Conservation (phyloP, 129 eudicot species). For the Artemisia tridentata region DNA sequence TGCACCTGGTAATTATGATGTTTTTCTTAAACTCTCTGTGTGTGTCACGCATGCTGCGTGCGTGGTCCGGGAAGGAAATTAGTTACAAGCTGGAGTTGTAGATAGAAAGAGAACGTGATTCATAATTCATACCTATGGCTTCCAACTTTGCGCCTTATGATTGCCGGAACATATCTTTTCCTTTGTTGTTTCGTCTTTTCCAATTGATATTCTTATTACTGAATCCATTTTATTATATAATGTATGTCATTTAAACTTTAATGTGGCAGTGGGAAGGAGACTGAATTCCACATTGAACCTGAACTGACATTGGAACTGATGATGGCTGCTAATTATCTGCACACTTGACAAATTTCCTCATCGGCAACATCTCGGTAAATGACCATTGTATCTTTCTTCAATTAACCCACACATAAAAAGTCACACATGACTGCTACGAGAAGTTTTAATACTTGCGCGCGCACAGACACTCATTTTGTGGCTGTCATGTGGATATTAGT, state of each 20-base stretch:
- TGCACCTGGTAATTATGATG: no score
- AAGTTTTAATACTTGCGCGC: background rate
- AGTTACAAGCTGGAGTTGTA: no score
- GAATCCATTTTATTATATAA: background rate
- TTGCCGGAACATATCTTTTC: background rate
- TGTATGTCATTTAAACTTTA: slow-evolving; percentile 1
- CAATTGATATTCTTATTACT: slow-evolving; percentile 5
- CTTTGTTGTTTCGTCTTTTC: background rate
- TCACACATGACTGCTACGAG: background rate
- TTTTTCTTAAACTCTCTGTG: no score
- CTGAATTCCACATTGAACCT: slow-evolving; percentile 96
- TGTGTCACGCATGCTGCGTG: no score
- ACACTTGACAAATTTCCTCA: slow-evolving; percentile 50
- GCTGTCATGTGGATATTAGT: background rate
- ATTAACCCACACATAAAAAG: background rate
- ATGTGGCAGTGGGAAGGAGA: slow-evolving; percentile 85
- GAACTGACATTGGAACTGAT: slow-evolving; percentile 91
- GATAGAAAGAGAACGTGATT: no score
- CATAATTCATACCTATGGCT: no score
- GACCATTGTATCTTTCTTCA: slow-evolving; percentile 17
- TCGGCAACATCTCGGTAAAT: slow-evolving; percentile 13
- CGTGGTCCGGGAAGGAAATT: no score
- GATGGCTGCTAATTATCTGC: slow-evolving; percentile 98
- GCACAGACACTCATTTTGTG: background rate
- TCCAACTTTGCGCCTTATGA: no score